Conservation (phyloP, 306 rosid species). For the Castanea crenata region DNA sequence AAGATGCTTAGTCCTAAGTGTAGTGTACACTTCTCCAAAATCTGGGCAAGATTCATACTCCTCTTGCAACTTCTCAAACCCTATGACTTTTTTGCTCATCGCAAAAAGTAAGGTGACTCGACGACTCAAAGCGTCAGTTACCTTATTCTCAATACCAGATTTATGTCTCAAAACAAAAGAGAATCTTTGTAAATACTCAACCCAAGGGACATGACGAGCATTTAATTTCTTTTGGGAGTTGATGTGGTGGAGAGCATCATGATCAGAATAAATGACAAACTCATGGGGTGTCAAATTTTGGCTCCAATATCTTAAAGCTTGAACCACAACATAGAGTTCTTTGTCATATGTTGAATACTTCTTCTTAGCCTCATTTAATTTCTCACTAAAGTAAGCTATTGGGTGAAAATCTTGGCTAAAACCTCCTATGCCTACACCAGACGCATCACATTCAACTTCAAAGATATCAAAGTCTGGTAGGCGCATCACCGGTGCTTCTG, state of each 20-base stretch:
- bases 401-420: not conserved
- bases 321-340: not conserved
- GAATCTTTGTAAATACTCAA: not conserved
- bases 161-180: not conserved
- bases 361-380: constrained; percentile 8
- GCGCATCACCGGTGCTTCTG: not conserved
- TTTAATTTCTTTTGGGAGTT: constrained; percentile 1
- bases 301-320: not conserved
- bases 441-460: not conserved
- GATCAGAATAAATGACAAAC: not conserved
- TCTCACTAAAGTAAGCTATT: not conserved
- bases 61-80: not conserved
- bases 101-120: not conserved
- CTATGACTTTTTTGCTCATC: not conserved
- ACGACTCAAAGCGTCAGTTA: not conserved
- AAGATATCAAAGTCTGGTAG: not conserved
- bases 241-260: not conserved
- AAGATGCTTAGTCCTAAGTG: not conserved
- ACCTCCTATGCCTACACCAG: not conserved
- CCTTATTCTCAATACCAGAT: not conserved
- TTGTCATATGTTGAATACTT: not conserved
- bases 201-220: not conserved
- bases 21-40: not conserved
- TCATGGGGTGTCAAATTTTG: not conserved
- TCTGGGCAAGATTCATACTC: not conserved